Conservation (phyloP, 306 rosid species). For the Lagenaria siceraria region DNA sequence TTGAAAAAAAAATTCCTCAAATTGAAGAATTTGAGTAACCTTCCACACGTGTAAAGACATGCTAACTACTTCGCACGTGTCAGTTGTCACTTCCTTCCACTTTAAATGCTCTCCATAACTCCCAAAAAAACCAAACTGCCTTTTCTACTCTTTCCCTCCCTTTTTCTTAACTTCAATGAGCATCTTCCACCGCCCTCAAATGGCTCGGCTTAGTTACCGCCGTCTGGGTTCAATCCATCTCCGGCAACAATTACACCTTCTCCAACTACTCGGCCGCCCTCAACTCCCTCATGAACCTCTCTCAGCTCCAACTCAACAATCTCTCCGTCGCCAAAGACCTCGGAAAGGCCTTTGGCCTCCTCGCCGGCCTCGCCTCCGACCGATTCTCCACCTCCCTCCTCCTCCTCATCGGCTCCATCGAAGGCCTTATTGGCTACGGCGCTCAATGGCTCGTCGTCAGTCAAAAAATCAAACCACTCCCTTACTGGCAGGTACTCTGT, state of each 20-base stretch:
- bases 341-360: conserved; percentile 71
- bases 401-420: conserved; percentile 61
- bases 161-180: background rate
- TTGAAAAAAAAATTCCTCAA: too few species aligned
- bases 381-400: conserved; percentile 51
- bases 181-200: conserved; percentile 15
- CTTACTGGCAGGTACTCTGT: conserved; percentile 65
- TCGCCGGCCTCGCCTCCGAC: conserved; percentile 80
- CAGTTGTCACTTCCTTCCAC: background rate
- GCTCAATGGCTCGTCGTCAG: conserved; percentile 88
- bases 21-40: background rate
- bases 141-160: background rate
- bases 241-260: conserved; percentile 95
- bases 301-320: conserved; percentile 59
- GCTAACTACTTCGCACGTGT: background rate
- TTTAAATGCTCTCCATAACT: background rate
- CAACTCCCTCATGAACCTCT: conserved; percentile 71
- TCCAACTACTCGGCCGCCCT: conserved; percentile 78
- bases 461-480: conserved; percentile 38
- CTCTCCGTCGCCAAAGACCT: conserved; percentile 79
- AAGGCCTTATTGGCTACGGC: conserved; percentile 75
- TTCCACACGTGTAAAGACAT: background rate
- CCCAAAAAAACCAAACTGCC: background rate
- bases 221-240: conserved; percentile 78
- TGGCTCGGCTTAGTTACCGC: conserved; percentile 79